Percentiles rank a stretch among this genome's conserved stretches.
These are phyloP conservation scores for Mycena capillaripes DNA, from an alignment of 768 basidiomycete genomes.

Conservation along the genomic window DNA sequence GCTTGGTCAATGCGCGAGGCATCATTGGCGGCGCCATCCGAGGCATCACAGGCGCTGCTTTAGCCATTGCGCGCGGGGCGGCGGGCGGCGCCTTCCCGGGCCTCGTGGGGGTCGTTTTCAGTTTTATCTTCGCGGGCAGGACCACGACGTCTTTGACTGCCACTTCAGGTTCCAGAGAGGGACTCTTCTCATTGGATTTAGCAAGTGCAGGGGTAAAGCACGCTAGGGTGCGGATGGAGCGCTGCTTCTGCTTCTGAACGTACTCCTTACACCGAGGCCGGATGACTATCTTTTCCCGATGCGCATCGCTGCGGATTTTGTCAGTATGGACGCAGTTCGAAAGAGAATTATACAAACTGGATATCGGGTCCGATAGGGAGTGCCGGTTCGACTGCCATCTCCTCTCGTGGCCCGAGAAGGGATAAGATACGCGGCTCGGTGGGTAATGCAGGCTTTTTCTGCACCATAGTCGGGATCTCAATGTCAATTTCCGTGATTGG, in stretches of 20 bases:
- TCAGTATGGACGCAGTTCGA: background rate
- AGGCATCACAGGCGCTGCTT: no score
- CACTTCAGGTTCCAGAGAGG: background rate
- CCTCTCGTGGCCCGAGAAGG: background rate
- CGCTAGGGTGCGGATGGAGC: constrained; percentile 20
- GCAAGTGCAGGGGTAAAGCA: constrained; percentile 9
- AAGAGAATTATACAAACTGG: background rate
- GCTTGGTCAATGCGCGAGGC: background rate
- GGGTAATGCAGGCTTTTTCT: background rate
- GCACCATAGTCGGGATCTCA: background rate
- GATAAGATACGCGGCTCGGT: constrained; percentile 1
- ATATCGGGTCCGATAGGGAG: constrained; percentile 6
- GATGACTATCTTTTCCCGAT: constrained; percentile 34
- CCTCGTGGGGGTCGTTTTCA: background rate
- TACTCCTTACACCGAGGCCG: constrained; percentile 29
- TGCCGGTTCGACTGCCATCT: background rate
- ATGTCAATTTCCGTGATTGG: background rate
- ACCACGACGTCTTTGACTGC: background rate
- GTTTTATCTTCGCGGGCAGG: background rate
- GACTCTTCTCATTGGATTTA: background rate
- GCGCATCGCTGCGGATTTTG: constrained; percentile 18
- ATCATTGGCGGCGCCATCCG: background rate
- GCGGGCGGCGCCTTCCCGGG: background rate
- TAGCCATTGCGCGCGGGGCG: background rate
- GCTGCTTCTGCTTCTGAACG: constrained; percentile 25